A percentile compares a stretch with the other conserved stretches of the same genome.
These are phyloP conservation scores for Ceratobasidium sp. DNA, from an alignment of 1,284 basidiomycete genomes.

Conservation along the genomic window DNA sequence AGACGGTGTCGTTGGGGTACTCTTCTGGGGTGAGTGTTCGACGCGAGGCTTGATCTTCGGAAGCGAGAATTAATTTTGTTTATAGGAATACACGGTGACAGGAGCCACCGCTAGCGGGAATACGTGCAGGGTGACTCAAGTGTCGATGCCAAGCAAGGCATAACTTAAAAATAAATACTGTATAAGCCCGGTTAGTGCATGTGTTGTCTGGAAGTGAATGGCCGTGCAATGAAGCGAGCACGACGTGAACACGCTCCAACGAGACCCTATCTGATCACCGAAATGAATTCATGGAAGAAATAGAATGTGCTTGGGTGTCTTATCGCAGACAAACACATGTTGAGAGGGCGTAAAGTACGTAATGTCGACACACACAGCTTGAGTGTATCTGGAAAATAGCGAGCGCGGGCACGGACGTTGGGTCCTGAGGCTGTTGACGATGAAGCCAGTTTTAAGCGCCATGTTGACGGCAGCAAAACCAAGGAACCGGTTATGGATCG, in stretches of 20 bases:
- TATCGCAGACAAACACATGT: too few species aligned
- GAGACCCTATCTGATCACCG: neutral
- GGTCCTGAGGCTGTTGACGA: too few species aligned
- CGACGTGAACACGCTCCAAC: neutral
- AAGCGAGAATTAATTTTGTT: neutral
- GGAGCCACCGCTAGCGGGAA: constrained; percentile 43
- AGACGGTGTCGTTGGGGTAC: constrained; percentile 43
- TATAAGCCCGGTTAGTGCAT: too few species aligned
- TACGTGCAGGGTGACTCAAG: constrained; percentile 41
- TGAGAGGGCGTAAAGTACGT: too few species aligned
- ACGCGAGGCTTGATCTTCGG: neutral
- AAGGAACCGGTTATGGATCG: too few species aligned
- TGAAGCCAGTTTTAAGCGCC: too few species aligned
- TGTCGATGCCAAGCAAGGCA: constrained; percentile 33
- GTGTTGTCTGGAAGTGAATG: too few species aligned
- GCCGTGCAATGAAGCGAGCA: neutral
- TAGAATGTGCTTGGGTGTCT: neutral
- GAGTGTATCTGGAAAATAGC: too few species aligned
- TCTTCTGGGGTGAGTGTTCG: constrained; percentile 18
- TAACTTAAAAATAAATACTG: neutral
- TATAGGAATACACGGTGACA: constrained; percentile 31
- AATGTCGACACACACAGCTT: too few species aligned
- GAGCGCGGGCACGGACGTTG: too few species aligned
- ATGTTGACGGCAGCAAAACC: too few species aligned
- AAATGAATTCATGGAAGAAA: constrained; percentile 1